A percentile compares a stretch with the other conserved stretches of the same genome.
Conservation (phyloP, 106 monocot genomes). For the Apostasia ramifera region DNA sequence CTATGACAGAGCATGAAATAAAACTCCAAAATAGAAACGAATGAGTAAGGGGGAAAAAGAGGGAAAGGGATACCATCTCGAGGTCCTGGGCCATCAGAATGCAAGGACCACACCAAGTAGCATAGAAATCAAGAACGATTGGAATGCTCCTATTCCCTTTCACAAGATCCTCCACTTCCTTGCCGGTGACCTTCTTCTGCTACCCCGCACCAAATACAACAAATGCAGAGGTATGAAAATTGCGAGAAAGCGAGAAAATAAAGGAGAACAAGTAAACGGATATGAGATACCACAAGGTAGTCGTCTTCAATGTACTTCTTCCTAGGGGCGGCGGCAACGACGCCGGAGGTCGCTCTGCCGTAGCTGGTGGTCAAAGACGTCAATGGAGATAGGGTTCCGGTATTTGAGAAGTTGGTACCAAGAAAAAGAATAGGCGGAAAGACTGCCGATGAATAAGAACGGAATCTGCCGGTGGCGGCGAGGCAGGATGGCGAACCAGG, state of each 20-base stretch:
- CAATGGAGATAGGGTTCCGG: background rate
- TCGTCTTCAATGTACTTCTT: conserved; percentile 60
- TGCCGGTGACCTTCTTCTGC: conserved; percentile 84
- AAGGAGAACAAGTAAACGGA: background rate
- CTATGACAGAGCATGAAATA: background rate
- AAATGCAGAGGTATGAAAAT: background rate
- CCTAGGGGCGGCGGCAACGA: background rate
- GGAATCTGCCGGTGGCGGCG: background rate
- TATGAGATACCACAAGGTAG: conserved; percentile 50
- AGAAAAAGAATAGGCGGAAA: background rate
- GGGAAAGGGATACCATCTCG: conserved; percentile 47
- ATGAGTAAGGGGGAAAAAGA: background rate
- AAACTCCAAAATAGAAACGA: background rate
- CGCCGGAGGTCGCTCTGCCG: background rate
- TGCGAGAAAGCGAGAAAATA: background rate
- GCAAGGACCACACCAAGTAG: conserved; percentile 97
- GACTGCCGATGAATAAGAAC: background rate
- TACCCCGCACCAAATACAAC: background rate
- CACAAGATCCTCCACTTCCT: conserved; percentile 62
- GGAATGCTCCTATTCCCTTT: conserved; percentile 67
- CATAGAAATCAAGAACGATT: conserved; percentile 82
- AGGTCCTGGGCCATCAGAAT: conserved; percentile 94
- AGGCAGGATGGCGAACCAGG: background rate
- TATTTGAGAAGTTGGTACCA: background rate
- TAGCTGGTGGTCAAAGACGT: background rate